Conservation (phyloP, 106 monocot genomes). For the Narthecium ossifragum region DNA sequence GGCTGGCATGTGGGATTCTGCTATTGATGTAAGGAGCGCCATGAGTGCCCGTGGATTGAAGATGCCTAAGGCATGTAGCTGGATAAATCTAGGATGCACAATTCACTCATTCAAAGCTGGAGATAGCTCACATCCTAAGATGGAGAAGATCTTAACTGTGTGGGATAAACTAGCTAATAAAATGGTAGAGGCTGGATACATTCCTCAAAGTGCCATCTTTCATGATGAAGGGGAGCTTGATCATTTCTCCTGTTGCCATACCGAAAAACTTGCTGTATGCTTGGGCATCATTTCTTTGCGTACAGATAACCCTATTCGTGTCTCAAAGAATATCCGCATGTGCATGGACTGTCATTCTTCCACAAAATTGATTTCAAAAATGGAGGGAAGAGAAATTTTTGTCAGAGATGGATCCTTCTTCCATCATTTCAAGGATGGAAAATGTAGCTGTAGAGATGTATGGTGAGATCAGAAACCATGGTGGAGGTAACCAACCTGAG, state of each 20-base stretch:
- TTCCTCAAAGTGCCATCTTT: slow-evolving; percentile 31
- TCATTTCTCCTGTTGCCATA: slow-evolving; percentile 52
- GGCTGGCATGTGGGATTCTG: slow-evolving; percentile 50
- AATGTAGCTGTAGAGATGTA: slow-evolving; percentile 45
- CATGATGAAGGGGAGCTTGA: slow-evolving; percentile 25
- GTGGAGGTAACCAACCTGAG: too few species aligned
- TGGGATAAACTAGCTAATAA: slow-evolving; percentile 35
- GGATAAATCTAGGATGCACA: slow-evolving; percentile 22
- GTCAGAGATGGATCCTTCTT: slow-evolving; percentile 44
- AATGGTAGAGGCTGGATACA: slow-evolving; percentile 30
- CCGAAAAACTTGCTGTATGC: slow-evolving; percentile 58
- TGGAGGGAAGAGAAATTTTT: slow-evolving; percentile 26
- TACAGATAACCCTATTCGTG: slow-evolving; percentile 16
- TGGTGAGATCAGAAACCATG: slow-evolving; percentile 41
- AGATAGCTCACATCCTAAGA: slow-evolving; percentile 31
- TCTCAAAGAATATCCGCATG: slow-evolving; percentile 56
- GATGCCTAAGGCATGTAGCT: slow-evolving; percentile 33
- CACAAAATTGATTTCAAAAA: slow-evolving; percentile 40
- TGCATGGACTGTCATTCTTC: slow-evolving; percentile 57
- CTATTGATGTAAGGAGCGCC: slow-evolving; percentile 18
- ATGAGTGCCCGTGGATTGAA: slow-evolving; percentile 37
- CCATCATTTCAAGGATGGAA: slow-evolving; percentile 45
- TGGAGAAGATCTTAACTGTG: slow-evolving; percentile 25
- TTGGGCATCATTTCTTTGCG: slow-evolving; percentile 45
- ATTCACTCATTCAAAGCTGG: slow-evolving; percentile 57